These are phyloP conservation scores for Metschnikowia matae DNA, from an alignment of 805 yeast species.

Conservation along the genomic window DNA sequence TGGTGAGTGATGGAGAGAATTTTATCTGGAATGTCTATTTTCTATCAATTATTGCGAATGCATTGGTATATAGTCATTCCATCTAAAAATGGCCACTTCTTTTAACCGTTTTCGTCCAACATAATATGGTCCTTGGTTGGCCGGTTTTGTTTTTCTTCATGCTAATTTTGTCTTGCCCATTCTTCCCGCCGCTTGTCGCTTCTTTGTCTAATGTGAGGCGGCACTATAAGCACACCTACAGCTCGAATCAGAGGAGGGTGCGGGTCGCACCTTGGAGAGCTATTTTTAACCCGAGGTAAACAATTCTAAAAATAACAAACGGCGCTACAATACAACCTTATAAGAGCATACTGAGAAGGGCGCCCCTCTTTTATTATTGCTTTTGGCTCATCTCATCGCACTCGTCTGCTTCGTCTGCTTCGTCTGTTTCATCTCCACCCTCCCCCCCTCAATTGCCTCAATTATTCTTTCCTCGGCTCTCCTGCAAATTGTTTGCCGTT, in stretches of 20 bases:
- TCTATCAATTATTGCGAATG: too few species aligned
- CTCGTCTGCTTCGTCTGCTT: too few species aligned
- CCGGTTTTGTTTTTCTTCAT: background rate
- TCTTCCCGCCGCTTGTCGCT: too few species aligned
- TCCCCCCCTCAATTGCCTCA: too few species aligned
- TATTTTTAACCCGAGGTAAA: background rate
- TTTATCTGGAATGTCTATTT: too few species aligned
- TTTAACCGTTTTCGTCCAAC: background rate
- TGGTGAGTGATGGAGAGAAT: too few species aligned
- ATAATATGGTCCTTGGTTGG: background rate
- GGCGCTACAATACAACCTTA: background rate
- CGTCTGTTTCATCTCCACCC: background rate
- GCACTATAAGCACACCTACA: background rate
- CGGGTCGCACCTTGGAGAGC: background rate
- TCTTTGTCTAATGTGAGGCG: background rate
- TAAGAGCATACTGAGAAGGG: background rate
- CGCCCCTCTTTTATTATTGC: background rate
- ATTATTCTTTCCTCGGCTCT: too few species aligned
- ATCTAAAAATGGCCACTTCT: too few species aligned
- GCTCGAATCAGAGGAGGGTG: background rate
- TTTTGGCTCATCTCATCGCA: background rate
- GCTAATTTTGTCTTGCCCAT: background rate
- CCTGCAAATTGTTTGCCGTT: too few species aligned
- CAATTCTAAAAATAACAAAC: conserved; percentile 1
- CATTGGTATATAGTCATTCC: too few species aligned